Conservation (phyloP, 1,284 basidiomycete genomes). For the Phlebopus sp. region DNA sequence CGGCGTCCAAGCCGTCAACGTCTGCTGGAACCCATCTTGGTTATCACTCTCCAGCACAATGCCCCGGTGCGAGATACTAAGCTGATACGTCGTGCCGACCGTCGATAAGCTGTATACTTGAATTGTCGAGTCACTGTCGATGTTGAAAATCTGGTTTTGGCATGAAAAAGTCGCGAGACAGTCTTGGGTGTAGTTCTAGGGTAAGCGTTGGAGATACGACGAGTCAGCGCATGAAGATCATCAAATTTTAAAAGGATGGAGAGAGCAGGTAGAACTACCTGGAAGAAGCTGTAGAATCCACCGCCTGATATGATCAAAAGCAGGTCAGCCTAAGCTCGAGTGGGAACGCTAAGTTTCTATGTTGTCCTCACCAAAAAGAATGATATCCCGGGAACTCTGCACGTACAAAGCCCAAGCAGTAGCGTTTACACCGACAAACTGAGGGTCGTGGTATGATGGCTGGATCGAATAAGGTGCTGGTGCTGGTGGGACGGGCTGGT, state of each 20-base stretch:
- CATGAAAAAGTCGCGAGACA: constrained; percentile 48
- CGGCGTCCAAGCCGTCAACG: constrained; percentile 41
- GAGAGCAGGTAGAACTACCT: constrained; percentile 22
- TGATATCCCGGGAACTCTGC: constrained; percentile 40
- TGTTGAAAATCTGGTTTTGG: constrained; percentile 49
- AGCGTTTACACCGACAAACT: constrained; percentile 36
- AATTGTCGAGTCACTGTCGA: constrained; percentile 44
- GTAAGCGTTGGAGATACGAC: not conserved
- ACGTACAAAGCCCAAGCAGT: constrained; percentile 48
- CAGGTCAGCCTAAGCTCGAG: constrained; percentile 4
- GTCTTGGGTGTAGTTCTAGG: constrained; percentile 46
- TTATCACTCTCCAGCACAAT: constrained; percentile 46
- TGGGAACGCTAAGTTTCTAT: not conserved
- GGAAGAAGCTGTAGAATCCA: constrained; percentile 60
- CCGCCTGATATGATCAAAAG: constrained; percentile 40
- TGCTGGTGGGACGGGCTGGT: constrained; percentile 44
- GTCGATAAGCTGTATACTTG: constrained; percentile 56
- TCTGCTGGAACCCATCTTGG: constrained; percentile 52
- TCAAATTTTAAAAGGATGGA: too few species aligned
- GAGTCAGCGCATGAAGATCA: not conserved
- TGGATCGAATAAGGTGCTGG: constrained; percentile 40
- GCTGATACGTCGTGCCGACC: constrained; percentile 48
- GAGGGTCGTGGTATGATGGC: constrained; percentile 40
- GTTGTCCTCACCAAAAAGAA: constrained; percentile 41
- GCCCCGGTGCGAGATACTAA: constrained; percentile 45